phyloP scores from a whole-genome alignment of 192 early-diverging fungal genomes.

The Coemansia sp. region DNA sequence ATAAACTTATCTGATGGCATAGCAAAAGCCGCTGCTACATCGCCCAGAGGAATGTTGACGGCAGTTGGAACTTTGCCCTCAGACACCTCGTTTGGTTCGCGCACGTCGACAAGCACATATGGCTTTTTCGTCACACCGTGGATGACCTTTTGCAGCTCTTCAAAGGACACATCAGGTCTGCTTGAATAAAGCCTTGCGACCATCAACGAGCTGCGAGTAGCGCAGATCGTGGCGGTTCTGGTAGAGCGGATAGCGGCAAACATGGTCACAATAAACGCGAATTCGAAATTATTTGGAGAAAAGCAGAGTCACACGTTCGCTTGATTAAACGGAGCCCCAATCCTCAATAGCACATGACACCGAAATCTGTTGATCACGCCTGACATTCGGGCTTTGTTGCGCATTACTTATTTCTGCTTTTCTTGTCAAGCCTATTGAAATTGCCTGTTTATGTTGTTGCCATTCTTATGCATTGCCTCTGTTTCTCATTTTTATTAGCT shows the following conservation, averaged over 20 bases:
- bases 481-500: background rate
- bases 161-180: conserved; percentile 48
- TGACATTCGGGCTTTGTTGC: background rate
- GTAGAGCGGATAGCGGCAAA: background rate
- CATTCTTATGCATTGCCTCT: background rate
- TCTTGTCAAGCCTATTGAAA: background rate
- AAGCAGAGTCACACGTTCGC: background rate
- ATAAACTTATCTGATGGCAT: conserved; percentile 45
- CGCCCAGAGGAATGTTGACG: conserved; percentile 66
- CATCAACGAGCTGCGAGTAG: conserved; percentile 1
- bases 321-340: background rate
- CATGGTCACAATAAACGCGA: background rate
- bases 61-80: conserved; percentile 67
- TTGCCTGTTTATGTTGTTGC: background rate
- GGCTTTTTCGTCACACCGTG: conserved; percentile 33
- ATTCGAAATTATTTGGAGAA: background rate
- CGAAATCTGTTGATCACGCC: background rate
- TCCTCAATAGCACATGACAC: background rate
- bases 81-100: conserved; percentile 62
- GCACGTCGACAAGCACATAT: conserved; percentile 67
- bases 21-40: conserved; percentile 52
- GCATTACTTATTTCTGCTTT: background rate
- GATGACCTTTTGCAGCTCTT: conserved; percentile 46
- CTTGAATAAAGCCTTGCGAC: conserved; percentile 30
- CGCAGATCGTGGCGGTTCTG: background rate